Evolutionary conservation across 176 grass and related monocot genomes (phyloP), one percentile per base, ranked within the genome.

Genomic region (Thalia dealbata): DNA sequence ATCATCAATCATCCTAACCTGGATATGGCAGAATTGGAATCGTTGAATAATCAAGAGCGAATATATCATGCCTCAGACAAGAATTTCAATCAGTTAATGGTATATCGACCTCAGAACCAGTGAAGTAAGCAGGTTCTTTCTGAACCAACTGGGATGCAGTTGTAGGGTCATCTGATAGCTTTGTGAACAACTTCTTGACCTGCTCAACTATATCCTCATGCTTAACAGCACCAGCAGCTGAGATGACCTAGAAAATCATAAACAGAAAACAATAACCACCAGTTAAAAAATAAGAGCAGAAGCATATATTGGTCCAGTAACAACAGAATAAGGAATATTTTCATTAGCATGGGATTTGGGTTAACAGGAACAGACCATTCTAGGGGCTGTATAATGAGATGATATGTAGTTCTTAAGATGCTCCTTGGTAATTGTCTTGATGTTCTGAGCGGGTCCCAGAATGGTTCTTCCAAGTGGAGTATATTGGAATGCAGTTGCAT

Each of bases 401-500:
- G 82, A 69, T 30, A 99, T 99, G 88, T 99, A 99, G 8, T 78
- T 84, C 77, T 91, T 66, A 3, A 99, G 87, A 69, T 86, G 43
- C 32, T 81, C 48, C 81, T 91, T 87, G 66, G 90, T 99, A 64
- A 93, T 99, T 67, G 87, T 88, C 59, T 61, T 99, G 63, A 99
- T 80, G 1, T 99, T 93, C 64, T 85, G 81, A 75, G 77, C 87
- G 64, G 95, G 79, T 44, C 95, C 95, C 55, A 99, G 78, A 61
- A 99, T 99, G 45, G 87, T 83, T 50, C 95, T 91, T 60, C 95
- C 95, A 27, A 99, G 83, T 27, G 95, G 83, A 77, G 95, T 93
- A 72, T 99, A 88, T 59, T 99, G 95, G 83, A 99, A 99, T 76
- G 90, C 95, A 21, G 95, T 99, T 63, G 95, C 90, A 93, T 99